These are phyloP conservation scores for Metschnikowia cubensis DNA, from an alignment of 805 yeast species.

Conservation along the genomic window DNA sequence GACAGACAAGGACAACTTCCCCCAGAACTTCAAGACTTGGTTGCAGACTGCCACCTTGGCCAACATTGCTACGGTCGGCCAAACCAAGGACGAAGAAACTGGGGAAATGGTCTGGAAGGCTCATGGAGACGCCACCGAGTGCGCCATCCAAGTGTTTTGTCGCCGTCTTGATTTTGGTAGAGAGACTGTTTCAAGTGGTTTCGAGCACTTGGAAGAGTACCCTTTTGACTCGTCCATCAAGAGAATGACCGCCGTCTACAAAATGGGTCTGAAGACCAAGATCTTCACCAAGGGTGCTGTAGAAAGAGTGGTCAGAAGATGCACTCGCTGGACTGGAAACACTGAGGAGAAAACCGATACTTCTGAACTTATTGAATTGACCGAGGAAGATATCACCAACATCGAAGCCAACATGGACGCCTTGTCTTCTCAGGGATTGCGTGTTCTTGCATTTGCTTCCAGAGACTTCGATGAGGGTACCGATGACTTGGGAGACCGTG, in stretches of 20 bases:
- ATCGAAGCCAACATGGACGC: constrained; percentile 20
- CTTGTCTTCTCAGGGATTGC: constrained; percentile 19
- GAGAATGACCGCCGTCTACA: constrained; percentile 19
- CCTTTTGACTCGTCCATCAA: constrained; percentile 20
- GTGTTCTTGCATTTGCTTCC: constrained; percentile 20
- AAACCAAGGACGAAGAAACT: constrained; percentile 39
- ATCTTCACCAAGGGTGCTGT: constrained; percentile 21
- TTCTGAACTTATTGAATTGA: constrained; percentile 13
- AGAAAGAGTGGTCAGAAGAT: constrained; percentile 17
- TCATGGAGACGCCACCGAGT: constrained; percentile 21
- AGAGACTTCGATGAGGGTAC: constrained; percentile 11
- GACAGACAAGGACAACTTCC: constrained; percentile 18
- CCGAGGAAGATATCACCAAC: constrained; percentile 13
- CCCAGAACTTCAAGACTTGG: constrained; percentile 46
- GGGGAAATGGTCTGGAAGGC: constrained; percentile 26
- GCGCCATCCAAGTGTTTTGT: constrained; percentile 20
- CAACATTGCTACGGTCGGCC: constrained; percentile 66
- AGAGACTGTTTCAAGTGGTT: constrained; percentile 24
- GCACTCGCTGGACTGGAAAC: constrained; percentile 18
- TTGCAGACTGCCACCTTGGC: constrained; percentile 68
- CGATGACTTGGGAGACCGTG: constrained; percentile 17
- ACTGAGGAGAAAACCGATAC: constrained; percentile 18
- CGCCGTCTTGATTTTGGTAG: constrained; percentile 16
- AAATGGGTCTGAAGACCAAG: constrained; percentile 10
- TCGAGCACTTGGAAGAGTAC: constrained; percentile 16